A percentile compares a stretch with the other conserved stretches of the same genome.
Evolutionary conservation across 192 early-diverging fungal genomes (phyloP).

Genomic region (Coemansia aciculifera): DNA sequence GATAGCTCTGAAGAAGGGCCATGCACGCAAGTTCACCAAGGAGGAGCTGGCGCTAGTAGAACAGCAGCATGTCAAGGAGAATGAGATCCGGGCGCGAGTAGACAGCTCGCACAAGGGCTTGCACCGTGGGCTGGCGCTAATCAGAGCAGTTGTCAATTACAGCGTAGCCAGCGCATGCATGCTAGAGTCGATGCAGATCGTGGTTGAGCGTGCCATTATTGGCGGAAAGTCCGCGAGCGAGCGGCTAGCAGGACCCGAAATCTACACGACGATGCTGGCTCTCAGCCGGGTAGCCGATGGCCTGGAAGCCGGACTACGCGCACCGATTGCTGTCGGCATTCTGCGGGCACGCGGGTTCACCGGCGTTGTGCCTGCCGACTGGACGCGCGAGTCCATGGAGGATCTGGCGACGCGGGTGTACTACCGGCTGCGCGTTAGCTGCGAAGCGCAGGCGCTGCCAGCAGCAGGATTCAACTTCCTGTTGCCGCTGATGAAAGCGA

Average conservation of each 20-base stretch:
- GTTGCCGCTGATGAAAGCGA: slow-evolving; percentile 66
- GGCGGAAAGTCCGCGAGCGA: slow-evolving; percentile 24
- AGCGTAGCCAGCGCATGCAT: slow-evolving; percentile 60
- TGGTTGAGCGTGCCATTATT: slow-evolving; percentile 56
- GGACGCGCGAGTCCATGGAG: slow-evolving; percentile 38
- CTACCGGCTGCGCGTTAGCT: slow-evolving; percentile 66
- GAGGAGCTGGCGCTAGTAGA: slow-evolving; percentile 76
- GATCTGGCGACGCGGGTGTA: slow-evolving; percentile 61
- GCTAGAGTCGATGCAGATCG: slow-evolving; percentile 57
- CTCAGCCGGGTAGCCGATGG: slow-evolving; percentile 55
- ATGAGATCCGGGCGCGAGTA: slow-evolving; percentile 66
- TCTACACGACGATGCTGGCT: slow-evolving; percentile 61
- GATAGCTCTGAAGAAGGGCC: slow-evolving; percentile 24
- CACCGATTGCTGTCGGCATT: slow-evolving; percentile 38
- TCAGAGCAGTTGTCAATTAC: slow-evolving; percentile 65
- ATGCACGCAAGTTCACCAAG: slow-evolving; percentile 30
- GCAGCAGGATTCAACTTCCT: slow-evolving; percentile 67
- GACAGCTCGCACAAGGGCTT: slow-evolving; percentile 56
- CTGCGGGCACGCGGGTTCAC: slow-evolving; percentile 36
- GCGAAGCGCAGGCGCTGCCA: slow-evolving; percentile 58
- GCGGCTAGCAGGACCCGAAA: slow-evolving; percentile 56
- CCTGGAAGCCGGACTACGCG: slow-evolving; percentile 23
- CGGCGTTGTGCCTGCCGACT: slow-evolving; percentile 23
- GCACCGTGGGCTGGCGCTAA: slow-evolving; percentile 62
- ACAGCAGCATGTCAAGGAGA: slow-evolving; percentile 72